Base-by-base conservation (phyloP, 805 yeast species). In the Hanseniaspora hatyaiensis region DNA sequence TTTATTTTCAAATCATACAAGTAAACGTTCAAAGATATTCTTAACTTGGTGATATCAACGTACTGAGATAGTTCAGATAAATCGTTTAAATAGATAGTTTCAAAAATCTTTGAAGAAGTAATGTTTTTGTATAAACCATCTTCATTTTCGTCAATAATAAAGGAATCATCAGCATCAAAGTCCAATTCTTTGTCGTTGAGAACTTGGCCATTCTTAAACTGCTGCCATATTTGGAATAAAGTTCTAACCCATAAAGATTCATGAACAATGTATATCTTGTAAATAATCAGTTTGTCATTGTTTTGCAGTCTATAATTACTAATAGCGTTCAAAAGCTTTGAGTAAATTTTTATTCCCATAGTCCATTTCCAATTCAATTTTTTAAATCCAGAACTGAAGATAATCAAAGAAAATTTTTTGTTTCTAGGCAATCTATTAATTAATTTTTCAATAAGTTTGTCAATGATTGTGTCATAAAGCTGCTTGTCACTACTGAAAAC, bases 171-270 rank as follows among this genome's bases (percentile, higher is more conserved):
- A 18, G 39, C 34, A 11, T 23, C 11, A 3, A 32, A 31, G 11
- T 45, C 46, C 18, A 5, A 4, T 24, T 31, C 41, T 29, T 49
- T 51, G 12, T 52, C 50, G 34, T 60, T 58, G 44, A 69, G 23
- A 70, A 66, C 52, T 75, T 77, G 48, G 72, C 63, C 47, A 71
- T 68, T 47, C 77, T 65, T 2, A 82, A 78, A 56, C 80, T 82
- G 49, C 78, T 70, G 42, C 51, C 84, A 65, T 20, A 86, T 72
- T 47, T 82, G 87, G 13, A 82, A 74, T 31, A 85, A 72, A 0
- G 94, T 80, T 55, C 86, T 76, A 23, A 85, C 74, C 64, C 88
- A 74, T 92, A 96, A 87, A 40, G 82, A 80, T 54, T 88, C 96
- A 63, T 89, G 96, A 2, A 89, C 94, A 26, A 88, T 73, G 53